Evolutionary conservation across 148 eudicot genomes (phyloP), one percentile per base, ranked within the genome.

Genomic region (Diospyros lotus): DNA sequence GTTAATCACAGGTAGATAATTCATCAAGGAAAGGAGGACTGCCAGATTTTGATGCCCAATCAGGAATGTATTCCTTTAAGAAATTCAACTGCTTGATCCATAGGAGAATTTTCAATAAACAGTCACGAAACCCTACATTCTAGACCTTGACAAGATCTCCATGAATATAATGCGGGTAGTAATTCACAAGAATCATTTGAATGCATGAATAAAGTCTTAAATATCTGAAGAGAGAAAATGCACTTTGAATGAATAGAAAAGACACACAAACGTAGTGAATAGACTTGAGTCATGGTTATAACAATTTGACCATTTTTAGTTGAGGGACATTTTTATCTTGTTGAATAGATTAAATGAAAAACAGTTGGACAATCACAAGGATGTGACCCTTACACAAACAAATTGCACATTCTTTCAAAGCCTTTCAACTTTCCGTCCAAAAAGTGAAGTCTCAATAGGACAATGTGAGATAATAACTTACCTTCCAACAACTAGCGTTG

Each of bases 401-500:
- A 43, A 39, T 12, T 60, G 69, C 18, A 64, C 46, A 73, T 73
- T 52, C 64, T 59, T 18, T 3, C 54, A 42, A 41, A 38, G 42
- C 64, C 44, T 28, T 62, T 48, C 8, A n/a, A 42, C 13, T 2
- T 28, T 55, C 17, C 17, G 9, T 62, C 12, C 5, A 55, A 54
- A 4, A 15, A 64, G 10, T 6, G 28, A 69, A 45, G 64, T 13
- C 48, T 50, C 58, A n/a, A 58, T 38, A 38, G 14, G 67, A 71
- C 58, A 73, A 56, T 6, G 18, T 7, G 60, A 46, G 71, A 73
- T 38, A 5, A 58, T 0, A 53, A 54, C 60, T 86, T 77, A 95
- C 98, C 96, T 95, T 81, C 50, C 96, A 75, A 83, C 91, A 75
- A 92, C 69, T 59, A 95, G n/a, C 82, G 90, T 44, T 9, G 98